Evolutionary conservation across 495 filamentous ascomycete genomes (phyloP), one percentile per base, ranked within the genome.

Genomic region (Penicillium riverlandense): DNA sequence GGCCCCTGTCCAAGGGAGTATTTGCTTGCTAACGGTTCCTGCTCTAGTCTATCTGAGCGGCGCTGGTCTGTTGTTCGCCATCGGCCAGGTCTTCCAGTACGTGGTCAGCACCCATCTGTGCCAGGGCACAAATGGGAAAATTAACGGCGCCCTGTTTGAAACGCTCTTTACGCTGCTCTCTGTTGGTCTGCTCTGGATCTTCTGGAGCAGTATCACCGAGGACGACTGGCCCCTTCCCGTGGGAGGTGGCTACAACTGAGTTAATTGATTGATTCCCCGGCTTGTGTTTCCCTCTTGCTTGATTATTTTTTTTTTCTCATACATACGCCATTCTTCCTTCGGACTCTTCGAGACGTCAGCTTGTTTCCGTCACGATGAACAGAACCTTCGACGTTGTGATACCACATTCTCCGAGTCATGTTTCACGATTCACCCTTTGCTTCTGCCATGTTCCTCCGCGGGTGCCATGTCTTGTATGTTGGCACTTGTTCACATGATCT

Each of bases 191-290:
- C 57, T 96, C 38, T 99, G 91, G 91, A 57, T 85, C 49, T 99
- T 99, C 74, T 97, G 94, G 92, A 91, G 88, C 34, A 95, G 88
- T 70, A 99, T 99, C 56, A 99, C 92, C 5, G 92, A 99, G 67
- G 92, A 99, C 57, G 91, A 96, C 69, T 99, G 92, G 92, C 89
- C 92, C 1, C 77, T 84, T 73, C 79, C 82, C 9, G 66, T 72
- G 10, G 62, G 62, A 14, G 55, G 58, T 31, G 63, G 61, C 28
- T 77, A 80, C 52, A 66, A 67, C 45, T 77, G 59, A 71, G 55
- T 32, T 42, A 32, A 47, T 35, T n/a, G 31, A 37, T 22, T 8
- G 15, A 15, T 33, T 35, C 40, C 16, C 39, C 32, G 29, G 27
- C 38, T 35, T 35, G 38, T 11, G 9, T 53, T 16, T 36, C 29